Evolutionary conservation across 108 stramenopile genomes (phyloP), one percentile per base, ranked within the genome.

Genomic region (Schizochytrium sp.): DNA sequence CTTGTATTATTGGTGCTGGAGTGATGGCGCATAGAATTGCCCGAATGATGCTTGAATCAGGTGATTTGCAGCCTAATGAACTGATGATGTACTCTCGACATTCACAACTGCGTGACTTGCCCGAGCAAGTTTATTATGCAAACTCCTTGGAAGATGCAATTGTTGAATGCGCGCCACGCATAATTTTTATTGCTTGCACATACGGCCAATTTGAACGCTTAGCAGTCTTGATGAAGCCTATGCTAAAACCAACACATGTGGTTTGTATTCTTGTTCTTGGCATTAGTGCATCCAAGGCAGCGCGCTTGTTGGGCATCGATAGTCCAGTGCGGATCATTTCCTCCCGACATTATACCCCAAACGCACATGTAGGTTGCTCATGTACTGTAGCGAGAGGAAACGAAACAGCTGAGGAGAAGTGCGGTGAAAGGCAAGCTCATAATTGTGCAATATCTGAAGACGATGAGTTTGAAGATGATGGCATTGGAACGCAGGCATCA

Each of bases 81-180:
- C 64, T 69, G 42, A 38, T 69, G 12, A 38, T 69, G 12, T 38
- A 69, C 44, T 7, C 64, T 7, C 64, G 64, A 15, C 64, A 69
- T 1, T 69, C 44, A 0, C 64, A 8, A 8, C 12, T 44, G 12
- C 64, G 28, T 7, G 64, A 44, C 44, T 44, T 69, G 8, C 64
- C 64, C 3, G 64, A 69, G 12, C 42, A 69, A 15, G 64, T 69
- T 0, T 38, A 69, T 2, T 44, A 69, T 15, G 64, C 64, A 69
- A 69, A 7, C 10, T 28, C 64, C 8, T 44, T 69, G 64, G 64
- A 69, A 15, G 64, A 69, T 44, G 64, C 64, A 38, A 69, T 69
- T 15, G 64, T 69, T 0, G 64, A 69, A 44, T 69, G 64, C 28
- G 64, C 44, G 12, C 64, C 64, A 7, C 64, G 64, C 0, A 15